Conservation (phyloP, 1,139 yeast species). For the Nakaseomyces bracarensis region DNA sequence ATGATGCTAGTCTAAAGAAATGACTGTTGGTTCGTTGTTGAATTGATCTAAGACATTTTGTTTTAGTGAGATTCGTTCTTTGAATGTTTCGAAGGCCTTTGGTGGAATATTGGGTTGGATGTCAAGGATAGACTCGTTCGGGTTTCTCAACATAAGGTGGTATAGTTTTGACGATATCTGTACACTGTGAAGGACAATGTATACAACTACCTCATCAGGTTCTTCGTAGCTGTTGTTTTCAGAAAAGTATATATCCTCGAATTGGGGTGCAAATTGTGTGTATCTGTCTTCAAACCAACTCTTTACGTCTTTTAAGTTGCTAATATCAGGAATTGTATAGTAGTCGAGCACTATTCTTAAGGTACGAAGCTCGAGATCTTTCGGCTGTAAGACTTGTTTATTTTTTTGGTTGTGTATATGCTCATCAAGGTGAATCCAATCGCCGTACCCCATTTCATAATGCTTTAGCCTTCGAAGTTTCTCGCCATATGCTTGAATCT, state of each 20-base stretch:
- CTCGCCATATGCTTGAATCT: constrained; percentile 25
- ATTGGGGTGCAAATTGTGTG: constrained; percentile 1
- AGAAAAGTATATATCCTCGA: constrained; percentile 11
- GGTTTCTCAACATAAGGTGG: constrained; percentile 1
- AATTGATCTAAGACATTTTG: not conserved
- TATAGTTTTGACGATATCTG: constrained; percentile 5
- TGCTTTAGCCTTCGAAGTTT: constrained; percentile 23
- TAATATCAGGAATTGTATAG: not conserved
- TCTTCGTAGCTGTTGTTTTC: constrained; percentile 7
- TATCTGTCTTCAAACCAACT: not conserved
- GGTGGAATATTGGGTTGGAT: constrained; percentile 7
- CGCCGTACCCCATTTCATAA: constrained; percentile 20
- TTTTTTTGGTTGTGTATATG: not conserved
- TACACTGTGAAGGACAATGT: constrained; percentile 7
- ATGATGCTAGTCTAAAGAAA: not conserved
- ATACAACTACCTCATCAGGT: constrained; percentile 7
- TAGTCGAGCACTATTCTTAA: not conserved
- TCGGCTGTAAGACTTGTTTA: not conserved
- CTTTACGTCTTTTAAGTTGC: not conserved
- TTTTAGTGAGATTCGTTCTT: not conserved
- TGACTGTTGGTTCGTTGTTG: not conserved
- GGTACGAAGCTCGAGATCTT: not conserved
- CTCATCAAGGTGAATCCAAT: constrained; percentile 19
- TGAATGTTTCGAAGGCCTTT: constrained; percentile 1
- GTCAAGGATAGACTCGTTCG: constrained; percentile 2